Evolutionary conservation across 805 yeast species (phyloP), one percentile per base, ranked within the genome.

Genomic region (Candida michaelii): DNA sequence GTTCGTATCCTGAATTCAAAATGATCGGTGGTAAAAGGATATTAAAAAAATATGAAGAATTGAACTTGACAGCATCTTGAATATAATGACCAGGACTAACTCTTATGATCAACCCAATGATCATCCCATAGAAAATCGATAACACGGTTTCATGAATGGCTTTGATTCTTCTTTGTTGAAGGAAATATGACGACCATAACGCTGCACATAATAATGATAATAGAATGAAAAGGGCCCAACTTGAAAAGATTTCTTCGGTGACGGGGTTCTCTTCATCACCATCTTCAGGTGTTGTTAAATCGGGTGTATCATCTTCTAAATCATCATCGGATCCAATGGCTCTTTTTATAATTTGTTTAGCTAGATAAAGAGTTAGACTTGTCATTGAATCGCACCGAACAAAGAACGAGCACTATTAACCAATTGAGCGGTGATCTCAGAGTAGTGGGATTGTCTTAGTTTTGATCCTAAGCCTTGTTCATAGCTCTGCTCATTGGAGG

Each of bases 111-210:
- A 95, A 63, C 0, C 99, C 99, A 19, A 93, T 96, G 36, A 89
- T 73, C 98, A 89, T 90, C 15, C 99, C 99, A 55, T 91, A 89
- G 60, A 93, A 89, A 45, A 93, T 93, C 1, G 98, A 89, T 34
- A 95, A 69, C 30, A 93, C 98, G 0, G 99, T 93, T 66, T 93
- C 99, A 64, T 93, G 99, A n/a, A 93, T 80, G 3, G 96, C 95
- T 63, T 88, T 90, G 55, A 93, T 91, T 50, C 93, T 77, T 53
- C 88, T 78, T 55, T 89, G 96, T 57, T 91, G 96, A 37, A 93
- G 71, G 59, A 86, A 91, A 65, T 91, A 93, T 23, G 95, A 84
- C 3, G 97, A 88, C 97, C 97, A 93, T 40, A 93, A 69, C 0
- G 99, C 97, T 7, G 90, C 77, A 45, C 91, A 85, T 35, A 93